A percentile compares a stretch with the other conserved stretches of the same genome.
Evolutionary conservation across 306 rosid species (phyloP).

Genomic region (Vachellia collinsii): DNA sequence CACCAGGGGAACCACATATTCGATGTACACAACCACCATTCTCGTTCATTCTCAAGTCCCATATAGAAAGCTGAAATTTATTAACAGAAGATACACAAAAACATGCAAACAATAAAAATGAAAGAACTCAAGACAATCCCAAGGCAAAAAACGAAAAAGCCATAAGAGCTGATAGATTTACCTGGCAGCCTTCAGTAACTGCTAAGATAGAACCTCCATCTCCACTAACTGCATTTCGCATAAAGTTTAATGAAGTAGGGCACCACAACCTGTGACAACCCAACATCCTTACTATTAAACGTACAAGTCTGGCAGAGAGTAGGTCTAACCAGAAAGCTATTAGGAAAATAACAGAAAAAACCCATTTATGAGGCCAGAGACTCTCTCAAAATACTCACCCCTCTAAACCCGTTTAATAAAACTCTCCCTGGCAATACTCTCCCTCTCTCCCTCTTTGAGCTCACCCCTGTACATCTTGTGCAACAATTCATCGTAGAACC

Average conservation of each 20-base stretch:
- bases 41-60: constrained; percentile 95
- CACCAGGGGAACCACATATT: constrained; percentile 76
- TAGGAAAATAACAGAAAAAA: background rate
- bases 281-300: constrained; percentile 4
- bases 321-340: background rate
- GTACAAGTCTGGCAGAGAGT: background rate
- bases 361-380: background rate
- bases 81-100: constrained; percentile 35
- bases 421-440: background rate
- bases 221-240: constrained; percentile 55
- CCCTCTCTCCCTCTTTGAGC: background rate
- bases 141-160: background rate
- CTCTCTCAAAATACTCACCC: background rate
- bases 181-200: constrained; percentile 93
- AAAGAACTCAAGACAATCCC: constrained; percentile 30
- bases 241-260: constrained; percentile 73
- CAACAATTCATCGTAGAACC: background rate
- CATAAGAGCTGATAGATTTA: constrained; percentile 26
- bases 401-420: background rate
- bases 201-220: constrained; percentile 66
- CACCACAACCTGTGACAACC: constrained; percentile 69
- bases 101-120: constrained; percentile 11
- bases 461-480: background rate
- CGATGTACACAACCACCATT: constrained; percentile 88
- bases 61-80: constrained; percentile 62